Conservation (phyloP, 352 stramenopile genomes). For the Pythium graminicola region DNA sequence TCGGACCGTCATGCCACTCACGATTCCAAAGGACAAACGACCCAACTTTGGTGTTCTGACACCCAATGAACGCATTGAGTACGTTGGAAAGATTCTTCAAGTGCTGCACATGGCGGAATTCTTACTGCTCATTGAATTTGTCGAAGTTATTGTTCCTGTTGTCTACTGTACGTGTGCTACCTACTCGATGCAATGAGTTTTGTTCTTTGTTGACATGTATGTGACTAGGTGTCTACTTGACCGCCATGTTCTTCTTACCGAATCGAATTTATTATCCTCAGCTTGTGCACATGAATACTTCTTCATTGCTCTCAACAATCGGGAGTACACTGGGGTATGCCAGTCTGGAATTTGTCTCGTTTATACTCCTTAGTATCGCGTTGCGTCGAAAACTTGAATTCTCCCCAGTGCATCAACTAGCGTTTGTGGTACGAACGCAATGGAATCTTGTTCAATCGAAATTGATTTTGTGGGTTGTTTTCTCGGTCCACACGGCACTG, state of each 20-base stretch:
- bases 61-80: neutral
- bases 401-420: constrained; percentile 28
- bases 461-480: constrained; percentile 25
- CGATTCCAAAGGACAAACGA: neutral
- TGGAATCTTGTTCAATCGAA: constrained; percentile 26
- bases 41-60: neutral
- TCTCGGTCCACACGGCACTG: constrained; percentile 30
- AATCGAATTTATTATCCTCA: no score
- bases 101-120: constrained; percentile 21
- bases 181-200: neutral
- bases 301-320: neutral
- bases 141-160: constrained; percentile 23
- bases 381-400: neutral
- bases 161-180: constrained; percentile 14
- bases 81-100: constrained; percentile 1
- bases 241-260: no score
- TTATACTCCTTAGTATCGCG: constrained; percentile 3
- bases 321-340: constrained; percentile 7
- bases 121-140: constrained; percentile 21
- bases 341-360: constrained; percentile 1
- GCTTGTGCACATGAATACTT: no score
- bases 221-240: neutral
- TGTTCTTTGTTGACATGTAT: neutral
- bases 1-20: no score
- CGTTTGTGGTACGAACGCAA: constrained; percentile 36